A percentile compares a stretch with the other conserved stretches of the same genome.
phyloP scores from a whole-genome alignment of 2,329 filamentous ascomycete species.

The Calonectria pseudoturangicola region DNA sequence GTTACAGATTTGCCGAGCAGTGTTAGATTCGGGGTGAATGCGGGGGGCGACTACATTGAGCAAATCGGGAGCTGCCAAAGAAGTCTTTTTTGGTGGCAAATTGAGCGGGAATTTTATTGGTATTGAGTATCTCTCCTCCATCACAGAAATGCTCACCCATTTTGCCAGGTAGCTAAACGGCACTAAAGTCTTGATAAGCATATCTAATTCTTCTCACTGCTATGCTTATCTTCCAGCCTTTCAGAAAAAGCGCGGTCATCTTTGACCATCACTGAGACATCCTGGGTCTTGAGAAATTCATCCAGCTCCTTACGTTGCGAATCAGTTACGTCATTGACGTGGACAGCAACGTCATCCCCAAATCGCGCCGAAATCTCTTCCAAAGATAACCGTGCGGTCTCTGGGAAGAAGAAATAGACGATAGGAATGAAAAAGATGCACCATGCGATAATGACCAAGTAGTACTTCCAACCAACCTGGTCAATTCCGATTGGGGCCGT shows the following conservation, averaged over 20 bases:
- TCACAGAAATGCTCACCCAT: too few relatives aligned
- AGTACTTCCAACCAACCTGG: constrained; percentile 70
- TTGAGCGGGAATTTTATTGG: too few relatives aligned
- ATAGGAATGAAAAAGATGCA: constrained; percentile 57
- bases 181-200: too few relatives aligned
- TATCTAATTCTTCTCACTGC: not conserved
- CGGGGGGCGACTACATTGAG: too few relatives aligned
- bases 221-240: constrained; percentile 12
- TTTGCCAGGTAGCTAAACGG: too few relatives aligned
- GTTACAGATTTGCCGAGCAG: not conserved
- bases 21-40: not conserved
- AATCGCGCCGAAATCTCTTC: constrained; percentile 62
- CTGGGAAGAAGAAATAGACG: constrained; percentile 58
- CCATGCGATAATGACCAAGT: constrained; percentile 68
- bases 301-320: constrained; percentile 50
- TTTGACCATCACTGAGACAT: constrained; percentile 40
- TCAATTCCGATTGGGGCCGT: constrained; percentile 62
- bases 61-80: too few relatives aligned
- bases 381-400: constrained; percentile 60
- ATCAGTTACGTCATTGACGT: constrained; percentile 65
- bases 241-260: constrained; percentile 1
- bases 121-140: too few relatives aligned
- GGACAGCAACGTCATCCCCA: constrained; percentile 70
- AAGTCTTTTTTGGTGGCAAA: too few relatives aligned
- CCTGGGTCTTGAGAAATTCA: constrained; percentile 46